A percentile compares a stretch with the other conserved stretches of the same genome.
Evolutionary conservation across 73 alveolate species (phyloP).

Genomic region (Tetrahymena elliotti): DNA sequence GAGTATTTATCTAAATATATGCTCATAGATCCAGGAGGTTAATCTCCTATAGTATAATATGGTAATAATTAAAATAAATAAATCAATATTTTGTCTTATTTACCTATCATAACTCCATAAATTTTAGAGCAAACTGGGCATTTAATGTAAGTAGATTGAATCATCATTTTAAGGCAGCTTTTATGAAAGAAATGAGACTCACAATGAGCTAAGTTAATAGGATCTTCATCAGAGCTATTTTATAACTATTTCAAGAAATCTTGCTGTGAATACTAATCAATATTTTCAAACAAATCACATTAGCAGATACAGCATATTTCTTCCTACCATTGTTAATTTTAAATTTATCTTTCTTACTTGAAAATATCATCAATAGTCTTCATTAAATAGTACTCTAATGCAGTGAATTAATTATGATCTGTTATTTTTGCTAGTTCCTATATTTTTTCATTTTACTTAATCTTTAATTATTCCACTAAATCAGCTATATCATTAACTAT

Average conservation of each 20-base stretch:
- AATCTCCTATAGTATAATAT: constrained; percentile 1
- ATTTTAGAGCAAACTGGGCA: constrained; percentile 54
- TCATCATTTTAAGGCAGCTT: background rate
- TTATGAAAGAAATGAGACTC: background rate
- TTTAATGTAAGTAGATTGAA: constrained; percentile 3
- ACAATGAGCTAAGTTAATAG: background rate
- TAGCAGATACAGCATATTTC: background rate
- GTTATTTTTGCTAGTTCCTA: background rate
- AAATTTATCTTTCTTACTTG: background rate
- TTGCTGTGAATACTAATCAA: background rate
- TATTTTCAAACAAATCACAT: background rate
- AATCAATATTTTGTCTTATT: background rate
- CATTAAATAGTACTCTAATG: background rate
- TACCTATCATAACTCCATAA: constrained; percentile 54
- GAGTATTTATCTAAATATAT: background rate
- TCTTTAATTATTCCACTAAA: background rate
- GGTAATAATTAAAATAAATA: background rate
- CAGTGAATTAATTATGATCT: background rate
- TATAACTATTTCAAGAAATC: background rate
- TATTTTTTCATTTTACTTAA: background rate
- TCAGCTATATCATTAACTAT: background rate
- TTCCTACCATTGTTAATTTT: background rate
- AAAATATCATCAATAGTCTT: background rate
- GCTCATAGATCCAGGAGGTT: constrained; percentile 27
- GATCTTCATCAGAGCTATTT: background rate